Percentiles rank a stretch among this genome's conserved stretches.
Conservation (phyloP, 768 basidiomycete genomes). For the Suillus tomentosus region DNA sequence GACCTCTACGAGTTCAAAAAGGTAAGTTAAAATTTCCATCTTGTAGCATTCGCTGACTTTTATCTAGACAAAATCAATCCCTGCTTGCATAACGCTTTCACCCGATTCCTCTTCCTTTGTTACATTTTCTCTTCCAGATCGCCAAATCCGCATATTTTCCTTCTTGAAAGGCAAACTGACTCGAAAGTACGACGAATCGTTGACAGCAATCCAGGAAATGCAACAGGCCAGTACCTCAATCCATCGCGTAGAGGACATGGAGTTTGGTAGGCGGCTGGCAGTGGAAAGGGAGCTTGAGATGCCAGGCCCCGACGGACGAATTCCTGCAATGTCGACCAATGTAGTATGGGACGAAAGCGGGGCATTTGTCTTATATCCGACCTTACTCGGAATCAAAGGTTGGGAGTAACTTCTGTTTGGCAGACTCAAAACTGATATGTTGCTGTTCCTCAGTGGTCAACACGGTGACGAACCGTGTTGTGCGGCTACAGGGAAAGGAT, state of each 20-base stretch:
- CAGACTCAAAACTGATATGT: constrained; percentile 6
- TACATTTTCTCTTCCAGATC: constrained; percentile 91
- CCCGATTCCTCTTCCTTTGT: constrained; percentile 89
- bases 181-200: constrained; percentile 93
- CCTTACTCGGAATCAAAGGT: constrained; percentile 96
- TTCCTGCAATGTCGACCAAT: constrained; percentile 81
- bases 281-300: constrained; percentile 89
- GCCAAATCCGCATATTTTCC: constrained; percentile 91
- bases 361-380: constrained; percentile 91
- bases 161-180: constrained; percentile 88
- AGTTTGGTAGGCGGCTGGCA: constrained; percentile 95
- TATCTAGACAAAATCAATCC: constrained; percentile 81
- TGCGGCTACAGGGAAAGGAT: constrained; percentile 87
- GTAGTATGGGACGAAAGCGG: constrained; percentile 99
- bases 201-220: constrained; percentile 95
- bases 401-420: constrained; percentile 15
- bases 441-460: constrained; percentile 72
- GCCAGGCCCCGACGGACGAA: constrained; percentile 69
- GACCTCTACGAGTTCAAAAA: constrained; percentile 99
- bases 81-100: constrained; percentile 90
- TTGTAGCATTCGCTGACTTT: constrained; percentile 8
- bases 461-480: constrained; percentile 90
- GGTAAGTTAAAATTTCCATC: constrained; percentile 41
- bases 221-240: constrained; percentile 96
- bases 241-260: constrained; percentile 96